Evolutionary conservation across 2,329 filamentous ascomycete species (phyloP).

Genomic region (Beauveria rudraprayagi): DNA sequence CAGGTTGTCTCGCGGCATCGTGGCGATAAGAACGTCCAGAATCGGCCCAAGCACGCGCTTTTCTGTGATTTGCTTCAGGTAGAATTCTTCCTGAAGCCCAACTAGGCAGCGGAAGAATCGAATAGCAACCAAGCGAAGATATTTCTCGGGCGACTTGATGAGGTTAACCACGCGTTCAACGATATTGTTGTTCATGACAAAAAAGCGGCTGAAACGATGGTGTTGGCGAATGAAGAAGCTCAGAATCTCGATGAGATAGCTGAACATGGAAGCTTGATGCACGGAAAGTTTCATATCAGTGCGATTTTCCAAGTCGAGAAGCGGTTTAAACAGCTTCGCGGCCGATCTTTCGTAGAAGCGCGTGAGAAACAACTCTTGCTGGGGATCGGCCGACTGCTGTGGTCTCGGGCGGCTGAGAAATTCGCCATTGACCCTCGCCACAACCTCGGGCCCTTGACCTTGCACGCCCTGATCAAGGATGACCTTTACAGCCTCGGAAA

Average conservation of each 20-base stretch:
- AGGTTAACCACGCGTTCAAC: conserved; percentile 74
- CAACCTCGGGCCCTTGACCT: conserved; percentile 41
- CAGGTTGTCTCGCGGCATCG: conserved; percentile 86
- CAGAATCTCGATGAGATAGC: conserved; percentile 84
- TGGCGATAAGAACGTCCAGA: conserved; percentile 72
- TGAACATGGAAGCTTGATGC: conserved; percentile 82
- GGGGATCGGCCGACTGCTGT: conserved; percentile 50
- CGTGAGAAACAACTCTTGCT: conserved; percentile 78
- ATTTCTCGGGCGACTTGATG: conserved; percentile 77
- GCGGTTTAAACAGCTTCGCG: conserved; percentile 74
- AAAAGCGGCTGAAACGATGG: conserved; percentile 76
- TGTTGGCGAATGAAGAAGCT: conserved; percentile 93
- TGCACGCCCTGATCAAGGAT: conserved; percentile 65
- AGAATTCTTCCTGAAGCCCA: conserved; percentile 82
- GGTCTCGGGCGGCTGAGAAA: conserved; percentile 55
- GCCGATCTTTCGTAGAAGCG: conserved; percentile 87
- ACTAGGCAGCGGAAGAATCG: conserved; percentile 90
- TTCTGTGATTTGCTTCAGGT: conserved; percentile 75
- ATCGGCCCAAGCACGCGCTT: conserved; percentile 78
- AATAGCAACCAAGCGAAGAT: conserved; percentile 81
- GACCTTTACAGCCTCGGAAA: conserved; percentile 91
- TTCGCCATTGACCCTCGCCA: conserved; percentile 59
- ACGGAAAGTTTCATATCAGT: conserved; percentile 64
- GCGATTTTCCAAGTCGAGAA: conserved; percentile 69
- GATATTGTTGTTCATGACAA: conserved; percentile 73